Evolutionary conservation across 2,329 filamentous ascomycete species (phyloP).

Genomic region (Talaromyces funiculosus): DNA sequence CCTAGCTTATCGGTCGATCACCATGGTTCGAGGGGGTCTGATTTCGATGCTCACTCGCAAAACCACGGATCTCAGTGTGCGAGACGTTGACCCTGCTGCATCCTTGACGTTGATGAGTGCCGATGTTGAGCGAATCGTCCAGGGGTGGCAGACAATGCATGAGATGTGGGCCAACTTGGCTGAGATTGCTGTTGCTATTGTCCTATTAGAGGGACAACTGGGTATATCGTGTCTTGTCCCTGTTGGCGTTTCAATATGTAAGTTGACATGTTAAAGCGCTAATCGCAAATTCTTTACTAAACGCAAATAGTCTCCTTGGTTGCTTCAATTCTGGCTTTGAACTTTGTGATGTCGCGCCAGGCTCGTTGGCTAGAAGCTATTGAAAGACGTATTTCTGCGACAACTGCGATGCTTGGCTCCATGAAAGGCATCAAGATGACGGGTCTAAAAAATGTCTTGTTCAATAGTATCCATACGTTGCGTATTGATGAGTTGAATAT

Average conservation of each 20-base stretch:
- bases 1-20: conserved; percentile 38
- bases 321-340: conserved; percentile 31
- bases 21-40: conserved; percentile 39
- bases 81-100: conserved; percentile 31
- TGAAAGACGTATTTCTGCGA: conserved; percentile 45
- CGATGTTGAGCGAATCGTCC: conserved; percentile 41
- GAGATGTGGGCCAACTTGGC: conserved; percentile 43
- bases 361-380: conserved; percentile 48
- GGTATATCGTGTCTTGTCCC: conserved; percentile 41
- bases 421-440: conserved; percentile 51
- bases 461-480: conserved; percentile 34
- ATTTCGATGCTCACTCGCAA: conserved; percentile 50
- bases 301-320: conserved; percentile 26
- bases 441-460: conserved; percentile 40
- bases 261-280: no score
- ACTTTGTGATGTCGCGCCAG: conserved; percentile 36
- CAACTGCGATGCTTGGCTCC: conserved; percentile 43
- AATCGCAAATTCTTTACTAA: background rate
- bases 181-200: conserved; percentile 44
- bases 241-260: conserved; percentile 28
- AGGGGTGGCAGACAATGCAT: conserved; percentile 39
- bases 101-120: conserved; percentile 44
- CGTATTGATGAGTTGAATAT: conserved; percentile 38
- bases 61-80: conserved; percentile 27
- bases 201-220: conserved; percentile 37